Conservation (phyloP, 2,329 filamentous ascomycete genomes). For the Alternaria sp. region DNA sequence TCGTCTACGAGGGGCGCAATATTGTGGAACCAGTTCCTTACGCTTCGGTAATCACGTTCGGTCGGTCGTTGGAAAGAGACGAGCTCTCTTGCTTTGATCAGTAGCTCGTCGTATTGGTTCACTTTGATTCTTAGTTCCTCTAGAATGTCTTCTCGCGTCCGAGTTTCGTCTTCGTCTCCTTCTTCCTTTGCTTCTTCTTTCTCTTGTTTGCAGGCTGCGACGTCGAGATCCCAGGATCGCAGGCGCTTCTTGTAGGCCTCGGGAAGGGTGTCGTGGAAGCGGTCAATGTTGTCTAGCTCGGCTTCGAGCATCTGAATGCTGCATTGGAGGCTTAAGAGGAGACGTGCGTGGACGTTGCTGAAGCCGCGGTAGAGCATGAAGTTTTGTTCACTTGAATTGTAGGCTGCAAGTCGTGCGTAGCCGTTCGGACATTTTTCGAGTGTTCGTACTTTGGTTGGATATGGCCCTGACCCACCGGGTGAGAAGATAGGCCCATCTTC, state of each 20-base stretch:
- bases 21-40: constrained; percentile 31
- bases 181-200: background rate
- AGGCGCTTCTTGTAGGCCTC: background rate
- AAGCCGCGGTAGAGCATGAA: constrained; percentile 43
- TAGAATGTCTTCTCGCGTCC: background rate
- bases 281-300: background rate
- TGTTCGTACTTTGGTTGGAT: constrained; percentile 1
- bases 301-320: background rate
- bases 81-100: constrained; percentile 32
- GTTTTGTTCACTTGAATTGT: constrained; percentile 37
- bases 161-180: background rate
- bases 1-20: constrained; percentile 26
- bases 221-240: background rate
- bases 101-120: background rate
- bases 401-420: constrained; percentile 36
- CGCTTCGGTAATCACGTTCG: constrained; percentile 33
- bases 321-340: constrained; percentile 30
- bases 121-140: background rate
- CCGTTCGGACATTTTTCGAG: constrained; percentile 32
- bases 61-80: constrained; percentile 34
- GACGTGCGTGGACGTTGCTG: constrained; percentile 34
- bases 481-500: background rate
- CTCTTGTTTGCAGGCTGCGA: background rate
- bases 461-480: background rate
- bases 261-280: background rate